A percentile compares a stretch with the other conserved stretches of the same genome.
Conservation (phyloP, 495 filamentous ascomycete species). For the Penicillium ochrochloron region DNA sequence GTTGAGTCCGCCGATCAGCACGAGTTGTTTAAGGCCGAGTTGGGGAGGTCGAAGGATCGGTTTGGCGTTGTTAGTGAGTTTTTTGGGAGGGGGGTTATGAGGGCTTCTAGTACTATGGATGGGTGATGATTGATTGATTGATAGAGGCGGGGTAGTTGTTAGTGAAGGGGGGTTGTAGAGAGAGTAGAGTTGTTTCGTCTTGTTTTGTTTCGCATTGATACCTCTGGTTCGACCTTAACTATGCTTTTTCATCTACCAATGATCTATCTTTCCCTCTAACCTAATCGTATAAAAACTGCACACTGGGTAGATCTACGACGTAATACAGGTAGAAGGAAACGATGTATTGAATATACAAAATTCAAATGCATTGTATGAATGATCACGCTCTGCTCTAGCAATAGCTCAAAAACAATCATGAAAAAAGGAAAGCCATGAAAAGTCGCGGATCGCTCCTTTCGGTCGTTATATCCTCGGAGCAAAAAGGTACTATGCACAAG, state of each 20-base stretch:
- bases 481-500: constrained; percentile 23
- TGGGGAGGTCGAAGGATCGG: constrained; percentile 78
- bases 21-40: constrained; percentile 82
- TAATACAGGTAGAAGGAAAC: not conserved
- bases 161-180: constrained; percentile 7
- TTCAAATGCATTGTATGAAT: constrained; percentile 22
- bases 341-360: constrained; percentile 1
- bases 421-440: constrained; percentile 1
- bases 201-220: not conserved
- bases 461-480: constrained; percentile 17
- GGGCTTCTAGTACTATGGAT: constrained; percentile 48
- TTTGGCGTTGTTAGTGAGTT: constrained; percentile 92
- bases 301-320: not conserved
- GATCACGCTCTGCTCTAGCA: constrained; percentile 23
- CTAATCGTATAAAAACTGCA: not conserved
- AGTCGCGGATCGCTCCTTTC: constrained; percentile 9
- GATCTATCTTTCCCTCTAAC: not conserved
- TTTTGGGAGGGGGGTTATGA: constrained; percentile 93
- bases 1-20: constrained; percentile 87
- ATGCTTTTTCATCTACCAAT: not conserved
- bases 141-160: not conserved
- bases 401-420: constrained; percentile 4
- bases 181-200: not conserved
- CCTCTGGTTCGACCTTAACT: constrained; percentile 1
- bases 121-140: not conserved